A percentile compares a stretch with the other conserved stretches of the same genome.
These are phyloP conservation scores for Phytophthora sp. DNA, from an alignment of 352 stramenopile species.

Conservation along the genomic window DNA sequence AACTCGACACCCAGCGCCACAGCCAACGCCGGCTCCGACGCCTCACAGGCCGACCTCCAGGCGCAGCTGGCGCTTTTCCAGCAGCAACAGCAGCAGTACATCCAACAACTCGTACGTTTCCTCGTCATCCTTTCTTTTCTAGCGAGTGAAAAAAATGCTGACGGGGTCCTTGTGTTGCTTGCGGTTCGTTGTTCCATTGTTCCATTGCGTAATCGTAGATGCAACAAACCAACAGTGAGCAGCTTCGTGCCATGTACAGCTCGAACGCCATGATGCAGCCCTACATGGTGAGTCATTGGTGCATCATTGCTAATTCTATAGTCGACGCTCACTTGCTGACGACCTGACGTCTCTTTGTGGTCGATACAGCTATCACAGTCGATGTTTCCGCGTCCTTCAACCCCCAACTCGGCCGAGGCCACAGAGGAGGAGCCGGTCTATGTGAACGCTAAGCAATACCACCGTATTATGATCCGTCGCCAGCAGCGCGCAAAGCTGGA, in stretches of 20 bases:
- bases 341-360: neutral
- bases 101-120: slow-evolving; percentile 53
- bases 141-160: neutral
- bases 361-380: slow-evolving; percentile 57
- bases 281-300: slow-evolving; percentile 65
- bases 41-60: slow-evolving; percentile 48
- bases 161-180: slow-evolving; percentile 2
- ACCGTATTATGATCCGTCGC: slow-evolving; percentile 89
- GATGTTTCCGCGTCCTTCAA: slow-evolving; percentile 70
- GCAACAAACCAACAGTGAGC: slow-evolving; percentile 77
- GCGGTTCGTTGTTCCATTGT: neutral
- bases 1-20: slow-evolving; percentile 27
- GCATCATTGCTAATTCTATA: neutral
- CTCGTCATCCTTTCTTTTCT: neutral
- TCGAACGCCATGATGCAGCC: slow-evolving; percentile 86
- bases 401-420: slow-evolving; percentile 52
- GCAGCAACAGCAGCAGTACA: slow-evolving; percentile 68
- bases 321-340: neutral
- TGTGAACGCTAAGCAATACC: slow-evolving; percentile 92
- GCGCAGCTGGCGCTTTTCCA: slow-evolving; percentile 63
- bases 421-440: slow-evolving; percentile 89
- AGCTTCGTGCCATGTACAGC: slow-evolving; percentile 84
- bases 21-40: slow-evolving; percentile 13
- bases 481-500: slow-evolving; percentile 89
- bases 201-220: slow-evolving; percentile 32